phyloP scores from a whole-genome alignment of 495 filamentous ascomycete genomes.

The Chaetomium fimeti region DNA sequence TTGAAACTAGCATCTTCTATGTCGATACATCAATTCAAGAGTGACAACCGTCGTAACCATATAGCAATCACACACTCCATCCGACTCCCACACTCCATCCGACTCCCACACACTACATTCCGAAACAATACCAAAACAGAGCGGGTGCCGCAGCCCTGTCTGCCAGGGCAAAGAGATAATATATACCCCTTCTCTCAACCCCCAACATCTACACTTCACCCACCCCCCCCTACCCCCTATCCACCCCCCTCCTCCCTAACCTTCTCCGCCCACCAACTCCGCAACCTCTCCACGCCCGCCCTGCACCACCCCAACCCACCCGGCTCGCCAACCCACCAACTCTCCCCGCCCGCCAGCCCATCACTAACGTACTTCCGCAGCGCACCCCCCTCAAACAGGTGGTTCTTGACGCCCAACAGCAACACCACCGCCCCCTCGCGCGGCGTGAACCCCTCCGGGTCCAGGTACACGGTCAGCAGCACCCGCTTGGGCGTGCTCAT shows the following conservation, averaged over 20 bases:
- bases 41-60: too few relatives aligned
- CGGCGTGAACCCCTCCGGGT: slow-evolving; percentile 44
- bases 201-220: background rate
- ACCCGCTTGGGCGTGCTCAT: slow-evolving; percentile 45
- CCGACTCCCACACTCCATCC: too few relatives aligned
- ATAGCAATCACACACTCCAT: too few relatives aligned
- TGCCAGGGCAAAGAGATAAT: background rate
- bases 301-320: slow-evolving; percentile 42
- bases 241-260: background rate
- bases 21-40: too few relatives aligned
- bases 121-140: too few relatives aligned
- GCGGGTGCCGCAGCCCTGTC: too few relatives aligned
- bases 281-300: slow-evolving; percentile 39
- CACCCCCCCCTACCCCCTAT: background rate
- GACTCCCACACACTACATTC: too few relatives aligned
- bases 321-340: slow-evolving; percentile 47
- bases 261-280: slow-evolving; percentile 41
- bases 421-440: slow-evolving; percentile 43
- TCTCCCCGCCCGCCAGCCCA: slow-evolving; percentile 27
- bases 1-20: too few relatives aligned
- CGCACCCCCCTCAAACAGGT: slow-evolving; percentile 47
- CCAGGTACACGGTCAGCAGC: slow-evolving; percentile 45
- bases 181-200: background rate
- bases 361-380: slow-evolving; percentile 51
- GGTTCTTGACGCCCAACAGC: slow-evolving; percentile 49